These are phyloP conservation scores for Fusarium mexicanum DNA, from an alignment of 2,329 filamentous ascomycete genomes.

Conservation along the genomic window DNA sequence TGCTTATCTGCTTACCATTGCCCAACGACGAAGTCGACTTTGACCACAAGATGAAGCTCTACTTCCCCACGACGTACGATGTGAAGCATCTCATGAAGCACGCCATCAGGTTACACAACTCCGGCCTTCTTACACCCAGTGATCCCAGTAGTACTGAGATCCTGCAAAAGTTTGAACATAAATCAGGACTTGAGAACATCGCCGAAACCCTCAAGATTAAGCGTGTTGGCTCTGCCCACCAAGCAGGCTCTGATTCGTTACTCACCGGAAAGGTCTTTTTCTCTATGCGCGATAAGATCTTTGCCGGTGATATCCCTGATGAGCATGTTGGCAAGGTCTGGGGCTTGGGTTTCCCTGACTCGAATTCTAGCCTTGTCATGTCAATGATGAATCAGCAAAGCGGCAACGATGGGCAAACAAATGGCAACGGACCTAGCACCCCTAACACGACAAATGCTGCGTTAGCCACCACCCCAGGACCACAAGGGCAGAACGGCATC, in stretches of 20 bases:
- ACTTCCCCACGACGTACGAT: constrained; percentile 93
- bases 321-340: constrained; percentile 92
- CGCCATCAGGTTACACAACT: constrained; percentile 75
- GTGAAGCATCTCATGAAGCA: constrained; percentile 98
- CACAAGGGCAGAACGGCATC: constrained; percentile 62
- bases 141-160: constrained; percentile 76
- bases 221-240: constrained; percentile 86
- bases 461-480: constrained; percentile 59
- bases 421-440: constrained; percentile 64
- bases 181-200: constrained; percentile 91
- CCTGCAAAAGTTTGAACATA: constrained; percentile 85
- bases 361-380: constrained; percentile 60
- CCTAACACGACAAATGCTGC: constrained; percentile 73
- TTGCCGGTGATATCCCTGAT: constrained; percentile 81
- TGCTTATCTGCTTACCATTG: constrained; percentile 83
- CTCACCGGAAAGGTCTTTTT: constrained; percentile 96
- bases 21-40: constrained; percentile 93
- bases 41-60: constrained; percentile 86
- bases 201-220: constrained; percentile 93
- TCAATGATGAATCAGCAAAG: constrained; percentile 50
- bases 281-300: constrained; percentile 88
- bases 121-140: constrained; percentile 69
- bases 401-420: constrained; percentile 42
- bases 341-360: constrained; percentile 82
- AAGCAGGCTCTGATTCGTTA: constrained; percentile 92